phyloP scores from a whole-genome alignment of 1,284 basidiomycete species.

The Trichosporon sp. region DNA sequence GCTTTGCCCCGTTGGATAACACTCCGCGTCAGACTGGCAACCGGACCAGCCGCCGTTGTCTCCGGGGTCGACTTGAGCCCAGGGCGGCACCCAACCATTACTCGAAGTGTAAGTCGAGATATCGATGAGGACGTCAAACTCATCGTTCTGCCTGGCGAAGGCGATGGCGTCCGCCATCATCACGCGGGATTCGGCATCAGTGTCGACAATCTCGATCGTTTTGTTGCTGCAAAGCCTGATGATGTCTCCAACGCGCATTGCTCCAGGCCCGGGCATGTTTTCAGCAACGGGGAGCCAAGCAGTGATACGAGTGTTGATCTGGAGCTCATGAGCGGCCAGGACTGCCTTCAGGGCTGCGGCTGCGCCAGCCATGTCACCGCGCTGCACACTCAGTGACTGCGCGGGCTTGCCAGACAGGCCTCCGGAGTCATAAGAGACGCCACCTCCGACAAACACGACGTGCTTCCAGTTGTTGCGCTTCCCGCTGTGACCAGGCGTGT shows the following conservation, averaged over 20 bases:
- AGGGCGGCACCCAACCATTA: background rate
- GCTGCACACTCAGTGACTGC: conserved; percentile 7
- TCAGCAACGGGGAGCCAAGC: conserved; percentile 12
- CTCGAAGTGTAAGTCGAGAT: background rate
- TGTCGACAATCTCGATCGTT: conserved; percentile 10
- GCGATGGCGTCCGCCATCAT: conserved; percentile 12
- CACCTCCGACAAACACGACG: conserved; percentile 10
- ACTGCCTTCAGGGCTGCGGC: conserved; percentile 6
- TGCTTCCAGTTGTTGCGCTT: conserved; percentile 8
- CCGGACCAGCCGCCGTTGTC: background rate
- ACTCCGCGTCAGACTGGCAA: background rate
- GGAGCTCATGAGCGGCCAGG: conserved; percentile 13
- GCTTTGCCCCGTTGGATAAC: background rate
- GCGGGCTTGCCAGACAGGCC: conserved; percentile 1
- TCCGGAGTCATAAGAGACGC: background rate
- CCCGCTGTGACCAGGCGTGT: conserved; percentile 7
- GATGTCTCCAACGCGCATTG: conserved; percentile 4
- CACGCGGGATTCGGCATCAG: conserved; percentile 13
- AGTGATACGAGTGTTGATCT: conserved; percentile 7
- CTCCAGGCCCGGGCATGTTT: conserved; percentile 8
- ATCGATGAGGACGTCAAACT: background rate
- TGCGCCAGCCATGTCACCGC: conserved; percentile 13
- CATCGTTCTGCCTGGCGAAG: background rate
- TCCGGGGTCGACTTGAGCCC: background rate
- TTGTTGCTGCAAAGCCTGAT: background rate